Percentiles rank a stretch among this genome's conserved stretches.
Conservation (phyloP, 2,329 filamentous ascomycete genomes). For the Bipolaris victoriae region DNA sequence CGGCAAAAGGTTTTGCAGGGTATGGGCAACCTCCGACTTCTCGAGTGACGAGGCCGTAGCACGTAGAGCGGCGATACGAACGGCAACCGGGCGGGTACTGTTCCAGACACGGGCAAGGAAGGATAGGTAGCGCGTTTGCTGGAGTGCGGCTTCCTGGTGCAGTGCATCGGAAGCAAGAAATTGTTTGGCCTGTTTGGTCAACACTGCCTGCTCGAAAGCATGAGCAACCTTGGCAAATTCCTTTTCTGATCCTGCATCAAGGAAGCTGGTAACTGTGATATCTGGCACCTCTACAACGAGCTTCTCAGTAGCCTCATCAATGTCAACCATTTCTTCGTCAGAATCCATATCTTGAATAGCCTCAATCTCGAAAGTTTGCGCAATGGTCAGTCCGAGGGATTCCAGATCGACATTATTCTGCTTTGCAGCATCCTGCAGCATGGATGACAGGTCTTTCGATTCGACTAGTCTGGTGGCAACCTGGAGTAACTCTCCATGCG, state of each 20-base stretch:
- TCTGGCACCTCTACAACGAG: constrained; percentile 29
- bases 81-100: constrained; percentile 71
- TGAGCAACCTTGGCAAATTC: constrained; percentile 40
- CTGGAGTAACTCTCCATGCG: constrained; percentile 42
- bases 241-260: constrained; percentile 21
- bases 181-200: constrained; percentile 24
- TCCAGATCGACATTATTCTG: constrained; percentile 75
- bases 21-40: constrained; percentile 54
- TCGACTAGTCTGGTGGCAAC: constrained; percentile 42
- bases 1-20: constrained; percentile 82
- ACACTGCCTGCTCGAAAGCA: constrained; percentile 40
- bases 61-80: constrained; percentile 72
- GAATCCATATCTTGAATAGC: constrained; percentile 41
- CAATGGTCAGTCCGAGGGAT: constrained; percentile 55
- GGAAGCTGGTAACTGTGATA: constrained; percentile 39
- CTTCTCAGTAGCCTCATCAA: constrained; percentile 47
- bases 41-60: constrained; percentile 50
- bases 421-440: constrained; percentile 71
- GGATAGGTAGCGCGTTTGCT: constrained; percentile 71
- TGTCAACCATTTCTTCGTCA: constrained; percentile 56
- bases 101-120: constrained; percentile 80
- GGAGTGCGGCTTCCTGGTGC: constrained; percentile 60
- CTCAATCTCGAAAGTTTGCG: constrained; percentile 22
- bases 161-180: constrained; percentile 65
- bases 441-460: constrained; percentile 51